Conservation (phyloP, 768 basidiomycete genomes). For the Suillus plorans region DNA sequence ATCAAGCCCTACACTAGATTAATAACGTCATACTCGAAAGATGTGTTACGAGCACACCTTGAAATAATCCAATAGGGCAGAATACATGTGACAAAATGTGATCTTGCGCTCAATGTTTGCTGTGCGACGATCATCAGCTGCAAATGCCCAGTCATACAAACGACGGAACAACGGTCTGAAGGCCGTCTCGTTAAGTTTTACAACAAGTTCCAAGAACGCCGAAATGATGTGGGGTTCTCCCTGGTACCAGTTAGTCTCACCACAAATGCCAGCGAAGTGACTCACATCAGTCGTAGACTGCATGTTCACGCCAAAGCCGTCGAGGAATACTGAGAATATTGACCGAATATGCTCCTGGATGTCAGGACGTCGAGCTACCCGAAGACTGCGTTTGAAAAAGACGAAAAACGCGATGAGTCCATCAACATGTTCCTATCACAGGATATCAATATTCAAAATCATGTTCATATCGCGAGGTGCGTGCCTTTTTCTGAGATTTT, state of each 20-base stretch:
- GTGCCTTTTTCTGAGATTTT: conserved; percentile 38
- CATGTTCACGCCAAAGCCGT: conserved; percentile 62
- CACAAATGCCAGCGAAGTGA: background rate
- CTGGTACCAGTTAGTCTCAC: conserved; percentile 31
- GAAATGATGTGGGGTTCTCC: conserved; percentile 53
- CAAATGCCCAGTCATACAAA: conserved; percentile 94
- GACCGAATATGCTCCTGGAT: conserved; percentile 65
- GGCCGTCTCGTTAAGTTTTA: conserved; percentile 88
- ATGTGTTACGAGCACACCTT: conserved; percentile 51
- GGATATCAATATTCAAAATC: background rate
- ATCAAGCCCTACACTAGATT: conserved; percentile 61
- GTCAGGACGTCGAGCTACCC: conserved; percentile 59
- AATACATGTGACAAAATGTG: conserved; percentile 75
- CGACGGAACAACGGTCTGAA: conserved; percentile 92
- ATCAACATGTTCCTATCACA: conserved; percentile 23
- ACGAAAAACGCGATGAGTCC: conserved; percentile 55
- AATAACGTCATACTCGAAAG: conserved; percentile 3
- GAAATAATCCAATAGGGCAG: conserved; percentile 79
- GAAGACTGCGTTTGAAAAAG: conserved; percentile 63
- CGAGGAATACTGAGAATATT: conserved; percentile 77
- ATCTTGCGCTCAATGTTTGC: conserved; percentile 50
- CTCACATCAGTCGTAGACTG: conserved; percentile 34
- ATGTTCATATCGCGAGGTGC: background rate
- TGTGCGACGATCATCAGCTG: conserved; percentile 34
- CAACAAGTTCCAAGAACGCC: conserved; percentile 85